Evolutionary conservation across 2,329 filamentous ascomycete genomes (phyloP).

Genomic region (Cladobotryum mycophilum): DNA sequence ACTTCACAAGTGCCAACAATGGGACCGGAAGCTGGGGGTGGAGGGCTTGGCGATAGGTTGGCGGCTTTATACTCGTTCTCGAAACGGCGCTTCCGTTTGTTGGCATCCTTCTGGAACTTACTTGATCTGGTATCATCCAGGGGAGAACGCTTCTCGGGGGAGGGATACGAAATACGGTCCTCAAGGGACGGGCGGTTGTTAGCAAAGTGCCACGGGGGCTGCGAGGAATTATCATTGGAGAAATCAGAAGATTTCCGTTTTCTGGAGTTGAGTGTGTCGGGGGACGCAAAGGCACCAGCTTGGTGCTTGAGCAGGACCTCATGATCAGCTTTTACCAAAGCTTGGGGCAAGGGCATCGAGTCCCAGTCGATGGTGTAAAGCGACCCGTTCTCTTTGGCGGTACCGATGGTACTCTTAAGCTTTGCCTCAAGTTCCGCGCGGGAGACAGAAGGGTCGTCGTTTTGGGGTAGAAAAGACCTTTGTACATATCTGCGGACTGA

Average conservation of each 20-base stretch:
- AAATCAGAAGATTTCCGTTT: slow-evolving; percentile 78
- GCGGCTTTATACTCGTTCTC: slow-evolving; percentile 57
- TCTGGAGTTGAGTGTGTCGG: slow-evolving; percentile 42
- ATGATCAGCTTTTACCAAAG: slow-evolving; percentile 69
- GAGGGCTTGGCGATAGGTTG: slow-evolving; percentile 51
- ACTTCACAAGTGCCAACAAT: slow-evolving; percentile 78
- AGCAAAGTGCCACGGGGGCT: slow-evolving; percentile 70
- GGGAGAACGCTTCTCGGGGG: slow-evolving; percentile 35
- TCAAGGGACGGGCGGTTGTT: slow-evolving; percentile 55
- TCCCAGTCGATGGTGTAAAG: slow-evolving; percentile 78
- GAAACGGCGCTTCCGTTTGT: slow-evolving; percentile 85
- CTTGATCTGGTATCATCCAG: slow-evolving; percentile 54
- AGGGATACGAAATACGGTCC: slow-evolving; percentile 65
- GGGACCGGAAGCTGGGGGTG: slow-evolving; percentile 56
- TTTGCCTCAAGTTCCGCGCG: slow-evolving; percentile 73
- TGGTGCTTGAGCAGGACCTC: slow-evolving; percentile 39
- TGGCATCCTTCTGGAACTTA: slow-evolving; percentile 90
- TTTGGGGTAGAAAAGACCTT: slow-evolving; percentile 73
- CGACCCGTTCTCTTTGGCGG: slow-evolving; percentile 66
- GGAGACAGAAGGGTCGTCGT: slow-evolving; percentile 56
- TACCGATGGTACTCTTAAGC: slow-evolving; percentile 77
- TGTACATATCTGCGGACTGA: slow-evolving; percentile 86
- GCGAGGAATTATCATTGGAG: slow-evolving; percentile 43
- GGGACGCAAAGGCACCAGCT: slow-evolving; percentile 22
- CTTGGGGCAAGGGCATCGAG: slow-evolving; percentile 74